Conservation (phyloP, 495 filamentous ascomycete genomes). For the Chaetomium fimeti region DNA sequence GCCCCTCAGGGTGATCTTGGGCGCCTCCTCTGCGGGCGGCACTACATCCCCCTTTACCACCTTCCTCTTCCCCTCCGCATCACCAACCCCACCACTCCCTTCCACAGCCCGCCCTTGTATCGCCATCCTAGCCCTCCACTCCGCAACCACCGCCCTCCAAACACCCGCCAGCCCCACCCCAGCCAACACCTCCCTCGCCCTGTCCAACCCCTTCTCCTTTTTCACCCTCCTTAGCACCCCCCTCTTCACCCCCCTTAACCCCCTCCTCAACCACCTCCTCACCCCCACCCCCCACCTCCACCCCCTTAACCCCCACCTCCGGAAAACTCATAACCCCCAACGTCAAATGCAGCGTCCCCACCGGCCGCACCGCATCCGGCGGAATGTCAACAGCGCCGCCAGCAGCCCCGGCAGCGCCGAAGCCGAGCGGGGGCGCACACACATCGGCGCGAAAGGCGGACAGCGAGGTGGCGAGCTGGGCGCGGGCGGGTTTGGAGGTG, state of each 20-base stretch:
- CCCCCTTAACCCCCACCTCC: neutral
- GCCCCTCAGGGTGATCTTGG: slow-evolving; percentile 48
- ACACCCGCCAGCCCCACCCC: slow-evolving; percentile 54
- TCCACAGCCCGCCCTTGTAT: neutral
- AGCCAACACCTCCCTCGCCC: slow-evolving; percentile 57
- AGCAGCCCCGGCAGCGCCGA: neutral
- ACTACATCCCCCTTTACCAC: neutral
- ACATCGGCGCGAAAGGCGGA: slow-evolving; percentile 60
- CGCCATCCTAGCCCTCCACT: slow-evolving; percentile 1
- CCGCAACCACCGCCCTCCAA: slow-evolving; percentile 36
- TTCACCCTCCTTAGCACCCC: neutral
- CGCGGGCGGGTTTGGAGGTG: slow-evolving; percentile 54
- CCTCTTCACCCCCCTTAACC: no score
- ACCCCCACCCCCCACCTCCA: neutral
- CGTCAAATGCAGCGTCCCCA: slow-evolving; percentile 82
- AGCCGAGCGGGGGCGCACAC: slow-evolving; percentile 25
- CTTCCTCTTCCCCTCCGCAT: neutral
- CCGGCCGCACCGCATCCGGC: slow-evolving; percentile 65
- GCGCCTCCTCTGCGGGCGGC: slow-evolving; percentile 6
- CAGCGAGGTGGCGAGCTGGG: slow-evolving; percentile 61
- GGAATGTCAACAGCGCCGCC: slow-evolving; percentile 43
- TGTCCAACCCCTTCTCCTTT: slow-evolving; percentile 42
- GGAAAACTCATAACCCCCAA: slow-evolving; percentile 82
- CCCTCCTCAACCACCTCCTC: no score
- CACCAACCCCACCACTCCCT: slow-evolving; percentile 4